These are phyloP conservation scores for Microcyclospora tardicrescens DNA, from an alignment of 2,329 filamentous ascomycete species.

Conservation along the genomic window DNA sequence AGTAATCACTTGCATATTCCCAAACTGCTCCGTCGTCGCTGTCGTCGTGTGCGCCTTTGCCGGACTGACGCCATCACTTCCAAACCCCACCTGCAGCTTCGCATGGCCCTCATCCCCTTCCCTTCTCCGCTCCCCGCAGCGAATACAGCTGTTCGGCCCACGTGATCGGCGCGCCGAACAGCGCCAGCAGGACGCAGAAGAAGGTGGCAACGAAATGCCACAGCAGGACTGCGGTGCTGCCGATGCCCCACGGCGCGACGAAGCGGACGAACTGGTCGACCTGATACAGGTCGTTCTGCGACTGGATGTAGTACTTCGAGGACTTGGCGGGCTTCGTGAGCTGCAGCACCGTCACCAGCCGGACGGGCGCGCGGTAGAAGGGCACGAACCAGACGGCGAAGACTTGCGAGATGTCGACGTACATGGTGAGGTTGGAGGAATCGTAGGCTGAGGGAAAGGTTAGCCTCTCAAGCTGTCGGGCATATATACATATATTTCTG, in stretches of 20 bases:
- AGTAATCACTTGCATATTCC: too few relatives aligned
- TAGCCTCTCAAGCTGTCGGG: not conserved
- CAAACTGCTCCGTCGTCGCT: too few relatives aligned
- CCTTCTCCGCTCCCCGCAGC: too few relatives aligned
- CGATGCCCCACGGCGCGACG: constrained; percentile 44
- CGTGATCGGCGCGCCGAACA: constrained; percentile 38
- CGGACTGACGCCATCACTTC: too few relatives aligned
- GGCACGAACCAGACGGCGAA: constrained; percentile 70
- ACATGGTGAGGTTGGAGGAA: constrained; percentile 51
- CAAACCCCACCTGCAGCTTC: too few relatives aligned
- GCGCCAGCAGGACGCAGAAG: constrained; percentile 49
- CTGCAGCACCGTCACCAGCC: constrained; percentile 21
- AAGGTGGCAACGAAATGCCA: constrained; percentile 55
- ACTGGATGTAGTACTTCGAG: constrained; percentile 54
- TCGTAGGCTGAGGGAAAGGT: constrained; percentile 48
- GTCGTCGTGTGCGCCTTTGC: too few relatives aligned
- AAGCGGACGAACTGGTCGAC: constrained; percentile 64
- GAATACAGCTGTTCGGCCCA: not conserved
- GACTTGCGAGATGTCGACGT: constrained; percentile 58
- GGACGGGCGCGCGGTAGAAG: constrained; percentile 48
- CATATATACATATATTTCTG: constrained; percentile 1
- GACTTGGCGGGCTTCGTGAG: constrained; percentile 13
- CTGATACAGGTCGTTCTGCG: constrained; percentile 75
- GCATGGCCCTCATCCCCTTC: too few relatives aligned
- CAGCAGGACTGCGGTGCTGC: constrained; percentile 35